Percentiles rank a stretch among this genome's conserved stretches.
These are phyloP conservation scores for Leucaena leucocephala DNA, from an alignment of 306 rosid genomes.

Conservation along the genomic window DNA sequence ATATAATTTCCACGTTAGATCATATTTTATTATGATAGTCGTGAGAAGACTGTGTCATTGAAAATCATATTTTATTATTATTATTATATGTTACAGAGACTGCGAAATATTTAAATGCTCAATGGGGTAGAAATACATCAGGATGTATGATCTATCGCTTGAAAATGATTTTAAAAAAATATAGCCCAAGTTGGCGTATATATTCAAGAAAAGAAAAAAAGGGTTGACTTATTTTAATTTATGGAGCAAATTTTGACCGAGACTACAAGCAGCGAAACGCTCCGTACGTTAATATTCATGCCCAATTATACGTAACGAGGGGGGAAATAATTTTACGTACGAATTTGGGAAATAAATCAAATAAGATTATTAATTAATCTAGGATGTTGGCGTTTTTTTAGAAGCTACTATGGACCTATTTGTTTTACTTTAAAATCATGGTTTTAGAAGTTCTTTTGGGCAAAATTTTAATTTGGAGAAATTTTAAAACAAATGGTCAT, in stretches of 20 bases:
- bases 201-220: not conserved
- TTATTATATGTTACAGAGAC: not conserved
- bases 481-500: too few relatives aligned
- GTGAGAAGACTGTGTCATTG: not conserved
- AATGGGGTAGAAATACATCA: not conserved
- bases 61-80: not conserved
- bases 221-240: not conserved
- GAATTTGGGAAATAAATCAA: not conserved
- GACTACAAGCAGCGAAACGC: not conserved
- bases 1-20: not conserved
- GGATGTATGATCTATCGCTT: not conserved
- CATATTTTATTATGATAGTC: not conserved
- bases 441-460: too few relatives aligned
- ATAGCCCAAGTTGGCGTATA: not conserved
- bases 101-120: not conserved
- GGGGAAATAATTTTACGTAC: not conserved
- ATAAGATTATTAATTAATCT: not conserved
- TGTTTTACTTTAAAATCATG: too few relatives aligned
- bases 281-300: not conserved
- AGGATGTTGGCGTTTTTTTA: too few relatives aligned
- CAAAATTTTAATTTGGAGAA: too few relatives aligned
- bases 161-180: not conserved
- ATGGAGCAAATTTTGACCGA: not conserved
- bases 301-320: not conserved
- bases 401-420: too few relatives aligned